Conservation (phyloP, 192 early-diverging fungal species). For the Umbelopsis isabellina region DNA sequence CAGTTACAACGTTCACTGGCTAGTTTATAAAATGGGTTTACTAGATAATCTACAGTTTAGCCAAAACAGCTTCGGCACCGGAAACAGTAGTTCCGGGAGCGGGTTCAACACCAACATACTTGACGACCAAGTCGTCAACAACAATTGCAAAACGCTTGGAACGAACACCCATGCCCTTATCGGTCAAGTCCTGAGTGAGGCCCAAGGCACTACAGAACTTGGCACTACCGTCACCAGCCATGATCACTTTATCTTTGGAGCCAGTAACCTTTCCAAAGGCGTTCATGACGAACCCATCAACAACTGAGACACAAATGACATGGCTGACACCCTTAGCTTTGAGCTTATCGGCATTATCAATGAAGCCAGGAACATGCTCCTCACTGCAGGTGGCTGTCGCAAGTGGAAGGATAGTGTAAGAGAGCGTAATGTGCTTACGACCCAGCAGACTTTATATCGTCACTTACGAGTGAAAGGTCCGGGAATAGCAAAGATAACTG, state of each 20-base stretch:
- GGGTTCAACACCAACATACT: conserved; percentile 72
- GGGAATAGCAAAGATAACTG: conserved; percentile 67
- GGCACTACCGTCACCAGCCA: conserved; percentile 79
- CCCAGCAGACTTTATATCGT: conserved; percentile 6
- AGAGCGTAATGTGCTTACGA: conserved; percentile 47
- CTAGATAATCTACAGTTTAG: conserved; percentile 47
- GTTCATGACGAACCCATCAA: conserved; percentile 59
- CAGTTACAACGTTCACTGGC: too few relatives aligned
- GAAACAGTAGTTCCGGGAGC: conserved; percentile 52
- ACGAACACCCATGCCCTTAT: conserved; percentile 68
- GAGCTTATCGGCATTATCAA: conserved; percentile 55
- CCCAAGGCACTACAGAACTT: conserved; percentile 71
- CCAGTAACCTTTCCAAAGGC: conserved; percentile 55
- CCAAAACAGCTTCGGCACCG: conserved; percentile 57
- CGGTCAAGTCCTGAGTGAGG: conserved; percentile 61
- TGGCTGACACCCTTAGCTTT: conserved; percentile 71
- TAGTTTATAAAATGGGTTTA: too few relatives aligned
- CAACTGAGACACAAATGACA: conserved; percentile 67
- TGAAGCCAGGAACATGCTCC: conserved; percentile 70
- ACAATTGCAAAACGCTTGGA: conserved; percentile 75
- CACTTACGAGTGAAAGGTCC: conserved; percentile 44
- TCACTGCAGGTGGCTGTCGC: conserved; percentile 73
- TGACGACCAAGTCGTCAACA: conserved; percentile 71
- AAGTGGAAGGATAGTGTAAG: neutral
- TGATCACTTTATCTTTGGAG: conserved; percentile 58